Evolutionary conservation across 108 stramenopile species (phyloP), one percentile per base, ranked within the genome.

Genomic region (Nannochloropsis oceanica): DNA sequence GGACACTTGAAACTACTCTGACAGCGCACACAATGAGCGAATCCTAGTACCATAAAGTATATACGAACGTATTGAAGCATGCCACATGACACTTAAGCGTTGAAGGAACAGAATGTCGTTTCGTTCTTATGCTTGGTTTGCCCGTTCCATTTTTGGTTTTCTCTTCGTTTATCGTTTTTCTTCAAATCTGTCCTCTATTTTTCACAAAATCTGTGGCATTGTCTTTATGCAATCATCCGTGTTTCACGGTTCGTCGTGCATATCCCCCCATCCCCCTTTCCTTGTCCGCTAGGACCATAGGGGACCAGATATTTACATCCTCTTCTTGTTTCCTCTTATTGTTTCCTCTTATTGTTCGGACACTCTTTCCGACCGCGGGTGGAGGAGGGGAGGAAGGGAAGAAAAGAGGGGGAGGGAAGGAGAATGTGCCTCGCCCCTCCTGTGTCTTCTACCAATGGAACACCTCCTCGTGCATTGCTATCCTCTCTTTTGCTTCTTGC

Each of bases 1-100:
- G 88, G 85, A 12, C 90, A 91, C 85, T 80, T 91, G 42, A 91
- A 90, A 44, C 87, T 91, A 24, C 82, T 90, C 89, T 90, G 34
- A 34, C 1, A 34, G 34, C 34, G 34, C 34, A 34, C 34, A 34
- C 34, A 34, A n/a, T n/a, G 34, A 5, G 34, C 34, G 34, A 34
- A 34, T 34, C 34, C 34, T 34, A 5, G 34, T 5, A 34, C 34
- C 34, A 34, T 34, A 34, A 34, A 34, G 34, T 73, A n/a, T 73
- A 9, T 7, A n/a, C 59, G 2, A 73, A 18, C 14, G 14, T 50
- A 14, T 50, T 0, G 13, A 18, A 13, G 13, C 59, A n/a, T 73
- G 59, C 2, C 5, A 73, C 18, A 10, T 18, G 59, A 73, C 18
- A 73, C 22, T 18, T n/a, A 73, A 73, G 22, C 5, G n/a, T 73